phyloP scores from a whole-genome alignment of 305 asterid genomes.

The Fraxinus xanthoxyloides region DNA sequence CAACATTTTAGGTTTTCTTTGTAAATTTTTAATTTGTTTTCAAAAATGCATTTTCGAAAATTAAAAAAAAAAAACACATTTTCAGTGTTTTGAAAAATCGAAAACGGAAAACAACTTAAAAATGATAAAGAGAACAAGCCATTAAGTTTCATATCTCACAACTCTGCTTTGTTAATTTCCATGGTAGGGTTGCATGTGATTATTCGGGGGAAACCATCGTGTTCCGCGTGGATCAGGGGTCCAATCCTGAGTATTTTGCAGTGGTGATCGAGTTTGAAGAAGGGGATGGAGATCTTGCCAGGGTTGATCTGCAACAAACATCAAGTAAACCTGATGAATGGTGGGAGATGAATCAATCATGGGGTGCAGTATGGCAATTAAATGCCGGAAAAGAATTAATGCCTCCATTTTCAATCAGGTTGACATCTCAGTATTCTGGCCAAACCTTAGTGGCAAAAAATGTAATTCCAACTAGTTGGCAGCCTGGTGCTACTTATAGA shows the following conservation, averaged over 20 bases:
- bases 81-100: too few species aligned
- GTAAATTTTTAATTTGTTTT: too few species aligned
- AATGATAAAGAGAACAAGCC: too few species aligned
- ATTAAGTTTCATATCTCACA: too few species aligned
- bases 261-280: constrained; percentile 52
- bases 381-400: constrained; percentile 41
- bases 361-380: constrained; percentile 75
- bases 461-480: constrained; percentile 66
- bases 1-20: too few species aligned
- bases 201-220: constrained; percentile 48
- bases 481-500: constrained; percentile 53
- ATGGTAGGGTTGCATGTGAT: constrained; percentile 52
- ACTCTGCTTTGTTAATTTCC: neutral
- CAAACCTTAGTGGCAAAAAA: constrained; percentile 45
- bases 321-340: constrained; percentile 31
- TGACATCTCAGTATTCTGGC: constrained; percentile 40
- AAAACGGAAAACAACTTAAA: too few species aligned
- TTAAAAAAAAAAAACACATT: too few species aligned
- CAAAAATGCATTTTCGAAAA: too few species aligned
- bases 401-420: constrained; percentile 46
- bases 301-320: constrained; percentile 45
- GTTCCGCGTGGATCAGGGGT: constrained; percentile 65
- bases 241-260: constrained; percentile 56
- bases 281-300: constrained; percentile 65
- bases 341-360: constrained; percentile 62